Base-by-base conservation (phyloP, 1,284 basidiomycete genomes). In the Singerocomus rubriflavus region DNA sequence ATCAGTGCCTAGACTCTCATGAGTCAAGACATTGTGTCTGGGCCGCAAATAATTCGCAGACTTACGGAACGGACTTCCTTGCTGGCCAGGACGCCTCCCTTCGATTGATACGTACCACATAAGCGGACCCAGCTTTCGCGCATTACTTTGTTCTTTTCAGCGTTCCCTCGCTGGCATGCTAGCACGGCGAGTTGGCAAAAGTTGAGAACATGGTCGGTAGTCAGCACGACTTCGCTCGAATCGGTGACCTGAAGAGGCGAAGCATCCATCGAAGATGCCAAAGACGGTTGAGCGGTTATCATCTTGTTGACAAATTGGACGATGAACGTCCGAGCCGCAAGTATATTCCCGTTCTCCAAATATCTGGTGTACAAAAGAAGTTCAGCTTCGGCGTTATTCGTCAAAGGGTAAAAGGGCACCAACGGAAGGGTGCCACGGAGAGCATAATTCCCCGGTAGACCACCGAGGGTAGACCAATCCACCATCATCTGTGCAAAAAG, bases 121-220 rank as follows among this genome's bases (percentile, higher is more conserved):
- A 95, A 75, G 36, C 85, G 76, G 33, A 92, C 76, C 92, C 92
- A 95, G 32, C 84, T 85, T 63, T 91, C 88, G 32, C 86, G 76
- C 68, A 82, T 78, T 6, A 75, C 73, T 66, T 79, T 90, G 69
- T 85, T 82, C 69, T 84, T 79, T 53, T 84, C 76, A 38, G 88
- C 85, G 47, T 90, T 84, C 0, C 88, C 85, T 27, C 91, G 82
- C 68, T 96, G 93, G 55, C 90, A 91, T 6, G 87, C 85, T 46
- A 86, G 69, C 10, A 97, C 79, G 0, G 89, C 91, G 46, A 97
- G 78, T 64, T 98, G 94, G 3, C 86, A 75, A 68, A 94, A 96
- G 67, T 96, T 98, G 58, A 94, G 73, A 9, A 82, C 74, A 1
- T 80, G 71, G 54, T 92, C 85, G 14, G 79, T 80, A 6, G 90